Percentiles rank a stretch among this genome's conserved stretches.
These are phyloP conservation scores for Hansenula sp. DNA, from an alignment of 1,139 yeast genomes.

Conservation along the genomic window DNA sequence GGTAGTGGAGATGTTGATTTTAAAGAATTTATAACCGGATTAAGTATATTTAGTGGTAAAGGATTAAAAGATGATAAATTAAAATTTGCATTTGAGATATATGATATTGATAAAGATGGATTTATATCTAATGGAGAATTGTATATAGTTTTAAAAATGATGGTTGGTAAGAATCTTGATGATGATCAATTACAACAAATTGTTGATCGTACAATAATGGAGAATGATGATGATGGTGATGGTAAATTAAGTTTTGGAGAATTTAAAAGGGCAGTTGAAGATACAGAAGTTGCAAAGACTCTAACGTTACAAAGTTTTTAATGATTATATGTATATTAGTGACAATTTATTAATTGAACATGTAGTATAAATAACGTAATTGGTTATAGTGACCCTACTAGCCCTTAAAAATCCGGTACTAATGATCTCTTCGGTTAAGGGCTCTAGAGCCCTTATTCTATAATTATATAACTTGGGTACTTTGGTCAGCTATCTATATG, in stretches of 20 bases:
- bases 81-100: slow-evolving; percentile 85
- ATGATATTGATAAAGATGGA: slow-evolving; percentile 95
- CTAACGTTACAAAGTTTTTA: slow-evolving; percentile 38
- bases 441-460: too few relatives aligned
- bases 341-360: too few relatives aligned
- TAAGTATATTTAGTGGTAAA: slow-evolving; percentile 88
- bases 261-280: slow-evolving; percentile 70
- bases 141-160: slow-evolving; percentile 87
- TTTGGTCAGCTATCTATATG: too few relatives aligned
- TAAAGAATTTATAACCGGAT: slow-evolving; percentile 87
- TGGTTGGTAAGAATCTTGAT: slow-evolving; percentile 91
- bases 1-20: slow-evolving; percentile 93
- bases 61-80: slow-evolving; percentile 82
- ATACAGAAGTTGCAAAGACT: slow-evolving; percentile 57
- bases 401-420: too few relatives aligned
- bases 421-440: too few relatives aligned
- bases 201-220: slow-evolving; percentile 93
- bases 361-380: too few relatives aligned
- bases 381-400: too few relatives aligned
- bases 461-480: too few relatives aligned
- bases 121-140: slow-evolving; percentile 92
- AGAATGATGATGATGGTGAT: slow-evolving; percentile 89
- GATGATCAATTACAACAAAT: slow-evolving; percentile 90
- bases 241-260: slow-evolving; percentile 85
- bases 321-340: background rate